These are phyloP conservation scores for Dendrostoma leiphaemia DNA, from an alignment of 2,329 filamentous ascomycete species.

Conservation along the genomic window DNA sequence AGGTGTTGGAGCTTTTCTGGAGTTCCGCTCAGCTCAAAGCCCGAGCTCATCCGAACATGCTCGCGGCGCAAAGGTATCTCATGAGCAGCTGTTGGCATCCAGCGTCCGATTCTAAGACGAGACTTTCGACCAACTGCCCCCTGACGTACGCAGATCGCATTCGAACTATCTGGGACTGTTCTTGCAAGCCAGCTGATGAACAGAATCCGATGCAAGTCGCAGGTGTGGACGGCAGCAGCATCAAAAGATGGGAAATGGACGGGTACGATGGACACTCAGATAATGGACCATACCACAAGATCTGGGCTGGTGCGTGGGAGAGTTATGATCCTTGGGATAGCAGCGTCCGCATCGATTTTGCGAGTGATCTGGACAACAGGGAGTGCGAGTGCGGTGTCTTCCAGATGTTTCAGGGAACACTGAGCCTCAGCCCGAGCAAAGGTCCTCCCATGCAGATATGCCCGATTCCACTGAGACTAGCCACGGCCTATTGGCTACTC, in stretches of 20 bases:
- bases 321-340: constrained; percentile 74
- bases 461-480: constrained; percentile 62
- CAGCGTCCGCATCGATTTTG: constrained; percentile 59
- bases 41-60: constrained; percentile 36
- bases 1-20: constrained; percentile 39
- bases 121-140: constrained; percentile 38
- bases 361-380: constrained; percentile 70
- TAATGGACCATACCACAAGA: constrained; percentile 59
- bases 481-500: constrained; percentile 75
- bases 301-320: constrained; percentile 71
- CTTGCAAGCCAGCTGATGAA: constrained; percentile 24
- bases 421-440: constrained; percentile 64
- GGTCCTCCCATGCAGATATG: constrained; percentile 70
- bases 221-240: constrained; percentile 62
- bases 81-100: constrained; percentile 47
- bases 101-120: constrained; percentile 44
- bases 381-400: constrained; percentile 72
- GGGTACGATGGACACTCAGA: constrained; percentile 50
- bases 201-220: constrained; percentile 40
- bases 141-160: constrained; percentile 61
- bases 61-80: constrained; percentile 46
- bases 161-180: constrained; percentile 37
- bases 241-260: constrained; percentile 65
- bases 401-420: constrained; percentile 77
- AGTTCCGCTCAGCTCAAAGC: constrained; percentile 38